Evolutionary conservation across 140 eudicot genomes (phyloP).

Genomic region (Erigeron philadelphicus): DNA sequence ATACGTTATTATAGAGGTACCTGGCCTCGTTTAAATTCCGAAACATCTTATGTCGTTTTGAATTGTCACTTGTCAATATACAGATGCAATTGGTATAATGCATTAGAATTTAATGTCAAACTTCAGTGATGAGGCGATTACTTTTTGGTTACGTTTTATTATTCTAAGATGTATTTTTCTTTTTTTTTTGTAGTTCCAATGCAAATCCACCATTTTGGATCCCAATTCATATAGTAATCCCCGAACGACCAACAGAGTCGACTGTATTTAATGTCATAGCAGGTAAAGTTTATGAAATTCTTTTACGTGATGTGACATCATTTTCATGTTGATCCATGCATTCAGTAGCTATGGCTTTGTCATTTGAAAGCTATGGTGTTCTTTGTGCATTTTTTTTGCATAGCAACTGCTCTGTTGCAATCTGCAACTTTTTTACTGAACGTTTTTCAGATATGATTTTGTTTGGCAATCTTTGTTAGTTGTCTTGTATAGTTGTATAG

Average conservation of each 20-base stretch:
- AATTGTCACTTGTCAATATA: too few species aligned
- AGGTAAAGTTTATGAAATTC: constrained; percentile 45
- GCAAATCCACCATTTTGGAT: constrained; percentile 99
- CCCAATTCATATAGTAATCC: constrained; percentile 93
- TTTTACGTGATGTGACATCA: neutral
- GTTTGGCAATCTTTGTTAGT: neutral
- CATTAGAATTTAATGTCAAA: constrained; percentile 5
- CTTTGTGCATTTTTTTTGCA: neutral
- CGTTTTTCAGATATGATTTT: constrained; percentile 10
- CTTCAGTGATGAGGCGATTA: neutral
- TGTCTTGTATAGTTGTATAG: neutral
- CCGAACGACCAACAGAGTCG: constrained; percentile 98
- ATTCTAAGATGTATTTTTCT: constrained; percentile 11
- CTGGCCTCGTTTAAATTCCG: neutral
- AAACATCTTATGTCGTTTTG: neutral
- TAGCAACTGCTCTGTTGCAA: neutral
- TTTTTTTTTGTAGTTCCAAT: constrained; percentile 59
- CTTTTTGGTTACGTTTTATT: too few species aligned
- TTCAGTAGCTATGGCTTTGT: constrained; percentile 19
- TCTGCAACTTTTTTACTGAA: neutral
- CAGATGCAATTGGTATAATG: neutral
- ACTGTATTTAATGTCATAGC: constrained; percentile 93
- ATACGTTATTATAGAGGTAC: too few species aligned
- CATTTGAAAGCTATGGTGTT: constrained; percentile 4
- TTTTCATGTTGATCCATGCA: neutral